Conservation (phyloP, 306 rosid genomes). For the Hylodesmum podocarpum region DNA sequence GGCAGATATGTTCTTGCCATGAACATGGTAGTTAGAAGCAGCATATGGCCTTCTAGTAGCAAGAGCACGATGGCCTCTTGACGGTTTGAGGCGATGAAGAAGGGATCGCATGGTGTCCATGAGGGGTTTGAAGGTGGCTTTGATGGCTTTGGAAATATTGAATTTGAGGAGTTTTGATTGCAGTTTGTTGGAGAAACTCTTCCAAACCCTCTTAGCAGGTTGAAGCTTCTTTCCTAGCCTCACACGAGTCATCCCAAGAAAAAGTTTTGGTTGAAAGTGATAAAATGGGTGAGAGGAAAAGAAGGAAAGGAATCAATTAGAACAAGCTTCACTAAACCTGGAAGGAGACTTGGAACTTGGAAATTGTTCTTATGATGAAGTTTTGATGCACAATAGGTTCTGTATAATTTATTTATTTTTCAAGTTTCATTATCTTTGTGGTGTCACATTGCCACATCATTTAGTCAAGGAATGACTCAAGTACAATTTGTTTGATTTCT, state of each 20-base stretch:
- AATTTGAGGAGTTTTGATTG: constrained; percentile 48
- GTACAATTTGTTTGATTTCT: background rate
- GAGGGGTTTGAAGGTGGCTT: constrained; percentile 43
- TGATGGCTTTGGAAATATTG: constrained; percentile 40
- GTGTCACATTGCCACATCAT: background rate
- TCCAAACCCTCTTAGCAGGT: constrained; percentile 63
- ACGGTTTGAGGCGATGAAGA: constrained; percentile 33
- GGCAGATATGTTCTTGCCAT: constrained; percentile 29
- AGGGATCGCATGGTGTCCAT: constrained; percentile 33
- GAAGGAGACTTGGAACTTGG: background rate
- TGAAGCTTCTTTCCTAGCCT: constrained; percentile 53
- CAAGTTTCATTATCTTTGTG: background rate
- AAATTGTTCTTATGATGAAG: constrained; percentile 16
- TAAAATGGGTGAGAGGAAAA: constrained; percentile 16
- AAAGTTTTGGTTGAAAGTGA: constrained; percentile 15
- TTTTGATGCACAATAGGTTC: constrained; percentile 20
- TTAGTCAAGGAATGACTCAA: background rate
- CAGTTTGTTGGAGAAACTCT: constrained; percentile 41
- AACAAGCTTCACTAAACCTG: background rate
- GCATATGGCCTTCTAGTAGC: constrained; percentile 22
- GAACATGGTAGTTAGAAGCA: constrained; percentile 26
- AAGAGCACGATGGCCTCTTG: constrained; percentile 42
- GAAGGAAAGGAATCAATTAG: background rate
- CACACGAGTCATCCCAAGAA: constrained; percentile 43
- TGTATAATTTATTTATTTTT: constrained; percentile 20